Base-by-base conservation (phyloP, 164 flowering plant species). In the Vitis rotundifolia region DNA sequence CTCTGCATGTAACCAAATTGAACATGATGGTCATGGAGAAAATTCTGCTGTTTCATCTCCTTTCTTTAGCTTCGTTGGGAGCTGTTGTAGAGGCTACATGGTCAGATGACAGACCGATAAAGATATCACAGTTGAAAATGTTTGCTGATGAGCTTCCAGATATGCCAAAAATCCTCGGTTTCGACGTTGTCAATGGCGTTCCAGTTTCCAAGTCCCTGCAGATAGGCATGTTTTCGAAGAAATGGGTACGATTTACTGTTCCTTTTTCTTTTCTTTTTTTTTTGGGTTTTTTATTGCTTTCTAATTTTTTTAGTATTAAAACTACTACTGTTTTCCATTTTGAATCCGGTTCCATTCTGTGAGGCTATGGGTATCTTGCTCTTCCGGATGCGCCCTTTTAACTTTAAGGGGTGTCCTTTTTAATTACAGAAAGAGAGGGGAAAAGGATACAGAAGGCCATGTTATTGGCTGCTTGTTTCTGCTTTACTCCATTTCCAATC, bases 111-210 rank as follows among this genome's bases (percentile, higher is more conserved):
- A 63, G 49, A 64, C 68, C 84, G 1, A 9, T 89, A 8, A 80
- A 62, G 31, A 70, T 75, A 9, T 76, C 88, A 3, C 64, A 71
- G 77, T 67, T 94, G 69, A 54, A 79, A 56, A 88, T 85, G 94
- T 94, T 89, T 66, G 98, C 91, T 0, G 98, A 94, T 68, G 90
- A 87, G 62, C 86, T 94, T 52, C 94, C 88, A 3, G 78, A 82
- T 59, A 81, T 92, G 87, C 98, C 97, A 29, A 87, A 72, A 75
- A 28, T 94, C 61, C 64, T 37, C 12, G 93, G 89, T 11, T 92
- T 57, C 59, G 44, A 72, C 3, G 2, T 79, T 12, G 66, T 67
- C 11, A 44, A 86, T 72, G 93, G 89, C 22, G 72, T 74, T 29
- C 83, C 85, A 1, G 79, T 74, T 11, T 26, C 94, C n/a, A 82